Evolutionary conservation across 495 filamentous ascomycete species (phyloP).

Genomic region (Poronia punctata): DNA sequence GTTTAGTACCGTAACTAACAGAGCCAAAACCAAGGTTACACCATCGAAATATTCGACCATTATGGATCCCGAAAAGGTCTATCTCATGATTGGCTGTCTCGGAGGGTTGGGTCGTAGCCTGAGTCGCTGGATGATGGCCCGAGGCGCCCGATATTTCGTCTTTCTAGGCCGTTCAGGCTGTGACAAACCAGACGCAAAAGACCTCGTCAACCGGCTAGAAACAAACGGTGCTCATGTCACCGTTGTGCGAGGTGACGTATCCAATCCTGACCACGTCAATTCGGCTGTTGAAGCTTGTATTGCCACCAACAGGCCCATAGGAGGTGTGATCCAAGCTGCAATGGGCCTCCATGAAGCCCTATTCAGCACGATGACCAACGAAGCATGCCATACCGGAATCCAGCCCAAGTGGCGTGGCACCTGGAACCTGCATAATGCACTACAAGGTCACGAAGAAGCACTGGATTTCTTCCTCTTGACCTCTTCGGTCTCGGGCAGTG

Average conservation of each 20-base stretch:
- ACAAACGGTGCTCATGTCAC: constrained; percentile 8
- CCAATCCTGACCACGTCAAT: constrained; percentile 10
- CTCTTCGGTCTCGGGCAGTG: constrained; percentile 21
- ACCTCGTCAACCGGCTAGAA: constrained; percentile 24
- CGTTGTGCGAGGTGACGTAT: constrained; percentile 20
- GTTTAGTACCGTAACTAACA: too few relatives aligned
- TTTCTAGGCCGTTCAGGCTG: constrained; percentile 42
- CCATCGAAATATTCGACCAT: background rate
- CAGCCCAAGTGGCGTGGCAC: constrained; percentile 37
- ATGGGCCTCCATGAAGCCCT: constrained; percentile 40
- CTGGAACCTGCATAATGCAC: constrained; percentile 26
- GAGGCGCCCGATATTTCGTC: constrained; percentile 41
- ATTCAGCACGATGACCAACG: constrained; percentile 34
- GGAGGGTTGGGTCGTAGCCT: constrained; percentile 48
- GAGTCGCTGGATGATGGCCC: constrained; percentile 36
- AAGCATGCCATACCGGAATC: constrained; percentile 27
- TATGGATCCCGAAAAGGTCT: constrained; percentile 29
- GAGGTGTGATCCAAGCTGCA: constrained; percentile 24
- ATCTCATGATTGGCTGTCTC: constrained; percentile 45
- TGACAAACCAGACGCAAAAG: constrained; percentile 13
- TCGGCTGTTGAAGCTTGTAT: constrained; percentile 9
- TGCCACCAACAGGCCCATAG: constrained; percentile 10
- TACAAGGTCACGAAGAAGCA: constrained; percentile 21
- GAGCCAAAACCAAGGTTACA: background rate
- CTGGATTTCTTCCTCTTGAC: constrained; percentile 31